Percentiles rank a stretch among this genome's conserved stretches.
Conservation (phyloP, 2,329 filamentous ascomycete species). For the Colletotrichum shisoi region DNA sequence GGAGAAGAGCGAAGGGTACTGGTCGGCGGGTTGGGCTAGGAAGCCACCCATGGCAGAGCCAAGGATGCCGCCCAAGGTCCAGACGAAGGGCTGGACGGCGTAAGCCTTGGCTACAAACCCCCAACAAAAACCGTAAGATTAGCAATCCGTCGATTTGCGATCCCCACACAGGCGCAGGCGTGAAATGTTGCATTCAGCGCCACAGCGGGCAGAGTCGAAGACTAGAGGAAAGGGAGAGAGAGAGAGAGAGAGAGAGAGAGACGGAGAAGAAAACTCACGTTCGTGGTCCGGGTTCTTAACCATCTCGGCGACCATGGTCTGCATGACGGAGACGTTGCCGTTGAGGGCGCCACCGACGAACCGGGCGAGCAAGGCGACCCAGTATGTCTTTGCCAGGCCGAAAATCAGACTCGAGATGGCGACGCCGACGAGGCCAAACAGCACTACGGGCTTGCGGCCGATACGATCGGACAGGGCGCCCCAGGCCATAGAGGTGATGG, state of each 20-base stretch:
- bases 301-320: constrained; percentile 55
- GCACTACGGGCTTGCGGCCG: constrained; percentile 47
- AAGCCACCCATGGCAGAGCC: constrained; percentile 51
- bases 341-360: constrained; percentile 53
- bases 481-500: constrained; percentile 54
- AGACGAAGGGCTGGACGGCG: constrained; percentile 50
- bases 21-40: constrained; percentile 49
- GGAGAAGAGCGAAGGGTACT: constrained; percentile 50
- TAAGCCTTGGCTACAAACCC: constrained; percentile 45
- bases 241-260: too few species aligned
- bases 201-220: too few species aligned
- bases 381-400: constrained; percentile 52
- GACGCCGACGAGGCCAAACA: constrained; percentile 46
- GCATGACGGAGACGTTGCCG: constrained; percentile 53
- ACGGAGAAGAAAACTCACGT: constrained; percentile 40
- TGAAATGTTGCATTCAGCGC: not conserved
- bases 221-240: not conserved
- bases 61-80: constrained; percentile 50
- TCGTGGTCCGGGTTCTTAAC: constrained; percentile 54
- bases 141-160: constrained; percentile 8
- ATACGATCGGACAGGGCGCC: constrained; percentile 53
- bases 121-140: constrained; percentile 5
- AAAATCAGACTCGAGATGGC: constrained; percentile 53
- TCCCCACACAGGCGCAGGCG: not conserved
- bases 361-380: constrained; percentile 53